Base-by-base conservation (phyloP, 2,329 filamentous ascomycete species). In the Penicillium sp. region DNA sequence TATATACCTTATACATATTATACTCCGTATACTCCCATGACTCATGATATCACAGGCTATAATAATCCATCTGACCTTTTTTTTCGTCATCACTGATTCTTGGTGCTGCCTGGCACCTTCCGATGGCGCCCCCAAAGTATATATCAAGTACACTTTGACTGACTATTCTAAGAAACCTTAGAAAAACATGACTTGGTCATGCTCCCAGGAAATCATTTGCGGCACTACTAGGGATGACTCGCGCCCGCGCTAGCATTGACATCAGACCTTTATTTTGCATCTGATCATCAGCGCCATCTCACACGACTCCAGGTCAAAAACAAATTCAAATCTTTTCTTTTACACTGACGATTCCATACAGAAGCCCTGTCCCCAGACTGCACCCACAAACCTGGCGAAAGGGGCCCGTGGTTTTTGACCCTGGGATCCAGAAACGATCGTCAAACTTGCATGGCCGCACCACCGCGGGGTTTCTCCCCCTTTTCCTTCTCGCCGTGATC, bases 361-460 rank as follows among this genome's bases (percentile, higher is more conserved):
- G 44, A 47, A 45, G 13, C n/a, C n/a, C n/a, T n/a, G 13, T 10
- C 42, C 30, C 22, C 24, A 49, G 17, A n/a, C 22, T 49, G 45
- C 42, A 24, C 4, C 22, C 22, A 47, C 44, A 28, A 47, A 15
- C 22, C 24, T 8, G 40, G 40, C 15, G 24, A 28, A 30, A 33
- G 45, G 45, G 45, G 45, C 26, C 26, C 24, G 44, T 17, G 30
- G 37, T 22, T 33, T 22, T 33, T 30, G 53, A 42, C 53, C 19
- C 9, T 56, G 53, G 38, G 53, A 47, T 57, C 57, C 30, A 61
- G 61, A 56, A 61, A 64, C 53, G 64, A 64, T 65, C 64, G 56
- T 62, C 64, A 47, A 33, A 61, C 22, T 40, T 60, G 53, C 56
- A 60, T 60, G 56, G 55, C 53, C 56, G 56, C 53, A 59, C 58